phyloP scores from a whole-genome alignment of 1,284 basidiomycete genomes.

The Leccinum variabile region DNA sequence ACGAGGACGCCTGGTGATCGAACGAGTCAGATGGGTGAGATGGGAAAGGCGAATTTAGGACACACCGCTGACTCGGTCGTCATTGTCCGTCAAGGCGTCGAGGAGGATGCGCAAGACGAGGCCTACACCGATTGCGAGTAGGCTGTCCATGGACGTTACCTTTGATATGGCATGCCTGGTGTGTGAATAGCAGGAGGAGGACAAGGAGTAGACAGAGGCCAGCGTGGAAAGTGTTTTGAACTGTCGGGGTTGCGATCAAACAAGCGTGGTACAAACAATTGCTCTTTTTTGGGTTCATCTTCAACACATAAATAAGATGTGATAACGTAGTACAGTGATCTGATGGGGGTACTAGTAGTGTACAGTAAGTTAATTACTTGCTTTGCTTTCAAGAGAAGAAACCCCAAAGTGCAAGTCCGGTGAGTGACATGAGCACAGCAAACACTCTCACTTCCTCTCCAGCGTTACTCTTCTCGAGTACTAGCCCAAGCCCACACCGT shows the following conservation, averaged over 20 bases:
- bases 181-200: slow-evolving; percentile 34
- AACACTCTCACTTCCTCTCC: slow-evolving; percentile 70
- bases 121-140: slow-evolving; percentile 53
- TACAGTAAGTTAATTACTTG: background rate
- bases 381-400: slow-evolving; percentile 35
- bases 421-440: slow-evolving; percentile 52
- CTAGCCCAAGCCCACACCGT: slow-evolving; percentile 41
- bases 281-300: slow-evolving; percentile 21
- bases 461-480: slow-evolving; percentile 59
- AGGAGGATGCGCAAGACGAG: slow-evolving; percentile 52
- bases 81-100: slow-evolving; percentile 48
- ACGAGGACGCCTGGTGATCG: slow-evolving; percentile 49
- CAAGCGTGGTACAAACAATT: slow-evolving; percentile 16
- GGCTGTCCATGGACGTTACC: slow-evolving; percentile 50
- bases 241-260: slow-evolving; percentile 4
- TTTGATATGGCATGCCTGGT: slow-evolving; percentile 37
- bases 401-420: slow-evolving; percentile 58
- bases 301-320: no score
- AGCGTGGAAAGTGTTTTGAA: slow-evolving; percentile 31
- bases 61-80: slow-evolving; percentile 40
- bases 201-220: slow-evolving; percentile 42
- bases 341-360: background rate
- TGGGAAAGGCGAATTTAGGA: slow-evolving; percentile 2
- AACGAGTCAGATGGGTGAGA: slow-evolving; percentile 1
- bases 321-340: no score